Evolutionary conservation across 441 rosid species (phyloP), one percentile per base, ranked within the genome.

Genomic region (Dalechampia spathulata): DNA sequence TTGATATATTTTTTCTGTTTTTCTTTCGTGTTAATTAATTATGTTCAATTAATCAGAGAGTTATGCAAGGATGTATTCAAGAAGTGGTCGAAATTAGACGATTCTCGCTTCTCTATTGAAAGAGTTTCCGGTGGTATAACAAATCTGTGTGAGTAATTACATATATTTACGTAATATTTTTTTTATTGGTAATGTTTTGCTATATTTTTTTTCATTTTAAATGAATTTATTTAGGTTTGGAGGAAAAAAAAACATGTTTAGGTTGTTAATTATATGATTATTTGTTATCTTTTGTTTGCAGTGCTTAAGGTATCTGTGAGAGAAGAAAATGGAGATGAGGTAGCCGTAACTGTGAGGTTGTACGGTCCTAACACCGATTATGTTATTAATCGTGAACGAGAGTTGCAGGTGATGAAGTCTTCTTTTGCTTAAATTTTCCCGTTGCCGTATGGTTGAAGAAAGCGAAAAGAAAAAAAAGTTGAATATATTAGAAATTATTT

Each of bases 111-210:
- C 72, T 69, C 75, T 3, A 87, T 86, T 2, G 80, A 84, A 70
- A 86, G 81, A 14, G 85, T 94, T 21, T 79, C 99, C 15, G 98
- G 99, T 10, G 99, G 99, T 75, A 94, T 94, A 69, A 94, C 97
- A 7, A 94, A 94, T 77, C 78, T 90, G 16, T 69, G 99, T 94
- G 52, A 81, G 96, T 54, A 21, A 36, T 47, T 23, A 8, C n/a
- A 5, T 17, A 14, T 11, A 19, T 28, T 17, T 26, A 41, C 17
- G 5, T 36, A n/a, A 19, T 21, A 30, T 17, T 1, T 14, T 26
- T 3, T 30, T 30, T n/a, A n/a, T n/a, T n/a, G n/a, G n/a, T n/a
- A n/a, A n/a, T n/a, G n/a, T n/a, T n/a, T n/a, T n/a, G n/a, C n/a
- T n/a, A n/a, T n/a, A n/a, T n/a, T n/a, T n/a, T n/a, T n/a, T n/a